Conservation (phyloP, 495 filamentous ascomycete species). For the Filosporella fistucella region DNA sequence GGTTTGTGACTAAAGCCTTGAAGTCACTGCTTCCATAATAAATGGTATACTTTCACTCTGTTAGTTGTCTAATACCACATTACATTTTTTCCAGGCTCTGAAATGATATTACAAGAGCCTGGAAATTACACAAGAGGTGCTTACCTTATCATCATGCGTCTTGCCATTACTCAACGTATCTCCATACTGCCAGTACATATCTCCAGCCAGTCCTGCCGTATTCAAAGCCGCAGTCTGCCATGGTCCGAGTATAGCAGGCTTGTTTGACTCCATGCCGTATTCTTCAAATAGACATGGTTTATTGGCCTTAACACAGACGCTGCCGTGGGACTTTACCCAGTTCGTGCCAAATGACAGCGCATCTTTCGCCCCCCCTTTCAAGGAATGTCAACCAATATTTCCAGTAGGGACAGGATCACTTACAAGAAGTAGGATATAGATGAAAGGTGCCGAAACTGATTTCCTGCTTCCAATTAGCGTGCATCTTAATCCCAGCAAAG, state of each 20-base stretch:
- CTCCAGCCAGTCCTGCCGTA: conserved; percentile 15
- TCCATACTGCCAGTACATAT: conserved; percentile 30
- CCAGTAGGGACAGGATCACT: not conserved
- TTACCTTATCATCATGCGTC: too few relatives aligned
- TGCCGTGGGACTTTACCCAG: conserved; percentile 57
- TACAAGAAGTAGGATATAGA: conserved; percentile 44
- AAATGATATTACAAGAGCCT: too few relatives aligned
- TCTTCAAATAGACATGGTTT: conserved; percentile 64
- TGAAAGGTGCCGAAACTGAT: conserved; percentile 65
- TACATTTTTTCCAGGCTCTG: too few relatives aligned
- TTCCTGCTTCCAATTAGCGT: too few relatives aligned
- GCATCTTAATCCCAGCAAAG: too few relatives aligned
- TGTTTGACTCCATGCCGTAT: conserved; percentile 41
- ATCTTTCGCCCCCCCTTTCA: conserved; percentile 27
- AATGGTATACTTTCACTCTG: too few relatives aligned
- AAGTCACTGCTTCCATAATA: too few relatives aligned
- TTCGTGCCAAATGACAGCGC: conserved; percentile 41
- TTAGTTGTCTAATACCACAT: too few relatives aligned
- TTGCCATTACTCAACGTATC: too few relatives aligned
- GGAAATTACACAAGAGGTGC: too few relatives aligned
- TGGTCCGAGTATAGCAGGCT: too few relatives aligned
- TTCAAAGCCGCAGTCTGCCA: conserved; percentile 19
- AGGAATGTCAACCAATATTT: not conserved
- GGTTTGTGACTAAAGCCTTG: too few relatives aligned
- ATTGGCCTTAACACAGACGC: conserved; percentile 42